Base-by-base conservation (phyloP, 2,329 filamentous ascomycete species). In the Trichoderma cornu-damae region DNA sequence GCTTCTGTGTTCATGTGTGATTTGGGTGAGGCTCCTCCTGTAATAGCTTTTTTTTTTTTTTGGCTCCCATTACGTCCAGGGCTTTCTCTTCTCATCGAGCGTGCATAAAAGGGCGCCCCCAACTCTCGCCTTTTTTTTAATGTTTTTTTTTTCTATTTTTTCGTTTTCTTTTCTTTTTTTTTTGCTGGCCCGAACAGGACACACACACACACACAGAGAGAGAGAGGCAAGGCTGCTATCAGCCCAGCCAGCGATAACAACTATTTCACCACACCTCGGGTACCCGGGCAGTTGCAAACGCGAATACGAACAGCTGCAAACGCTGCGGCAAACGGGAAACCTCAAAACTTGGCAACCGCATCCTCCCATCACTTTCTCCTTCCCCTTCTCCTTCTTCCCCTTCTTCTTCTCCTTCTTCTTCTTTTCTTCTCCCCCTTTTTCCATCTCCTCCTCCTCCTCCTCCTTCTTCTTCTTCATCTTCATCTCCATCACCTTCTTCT, bases 281-380 rank as follows among this genome's bases (percentile, higher is more conserved):
- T 43, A 11, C 38, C 49, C 18, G 14, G 20, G 12, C 37, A 34
- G 34, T 24, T 43, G 20, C 26, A 34, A 52, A 43, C 12, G 28
- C 49, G 49, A 52, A 26, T 43, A 42, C 49, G 26, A 52, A 24
- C 49, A 34, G 4, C 49, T 52, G 49, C 28, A 52, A 52, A 26
- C 28, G 49, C 28, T 16, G 18, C 14, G 43, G 24, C 49, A 40
- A 52, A 43, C 49, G 26, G n/a, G 16, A 43, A 16, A 8, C 34
- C 4, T 14, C n/a, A 22, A 30, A 24, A 6, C 30, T 3, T 24
- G 5, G 37, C 49, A 24, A 20, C 14, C 6, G 20, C 37, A 43
- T 43, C 22, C 22, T 26, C 8, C 16, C n/a, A 20, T 8, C 20
- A 9, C 18, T 34, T 6, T 22, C 12, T 43, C 11, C 30, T 24